Evolutionary conservation across 73 alveolate species (phyloP).

Genomic region (Blepharisma japonicum): DNA sequence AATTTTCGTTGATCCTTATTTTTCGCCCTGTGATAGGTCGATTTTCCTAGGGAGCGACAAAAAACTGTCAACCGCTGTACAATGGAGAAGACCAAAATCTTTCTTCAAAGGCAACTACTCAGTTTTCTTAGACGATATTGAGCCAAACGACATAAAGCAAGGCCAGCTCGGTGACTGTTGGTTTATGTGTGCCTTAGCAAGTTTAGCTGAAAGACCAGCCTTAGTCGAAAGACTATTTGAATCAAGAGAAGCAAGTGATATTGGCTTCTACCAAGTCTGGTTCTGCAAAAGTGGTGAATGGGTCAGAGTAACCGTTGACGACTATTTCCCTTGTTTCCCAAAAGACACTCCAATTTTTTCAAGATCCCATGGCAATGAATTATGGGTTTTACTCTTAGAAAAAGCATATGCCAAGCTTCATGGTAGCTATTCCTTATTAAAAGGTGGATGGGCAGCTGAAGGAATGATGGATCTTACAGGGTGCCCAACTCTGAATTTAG

Average conservation of each 20-base stretch:
- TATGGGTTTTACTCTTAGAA: conserved; percentile 93
- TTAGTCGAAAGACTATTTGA: conserved; percentile 81
- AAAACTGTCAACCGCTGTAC: conserved; percentile 32
- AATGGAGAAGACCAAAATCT: conserved; percentile 63
- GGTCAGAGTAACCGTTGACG: conserved; percentile 95
- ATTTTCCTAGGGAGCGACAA: neutral
- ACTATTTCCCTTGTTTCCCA: conserved; percentile 97
- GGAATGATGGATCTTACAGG: conserved; percentile 94
- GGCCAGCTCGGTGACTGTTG: conserved; percentile 82
- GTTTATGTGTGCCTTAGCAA: conserved; percentile 79
- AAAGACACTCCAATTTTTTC: conserved; percentile 91
- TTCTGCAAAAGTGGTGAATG: conserved; percentile 98
- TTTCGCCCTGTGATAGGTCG: conserved; percentile 1
- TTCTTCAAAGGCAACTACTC: conserved; percentile 37
- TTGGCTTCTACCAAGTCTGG: conserved; percentile 91
- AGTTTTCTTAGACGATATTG: conserved; percentile 71
- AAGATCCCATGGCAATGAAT: conserved; percentile 78
- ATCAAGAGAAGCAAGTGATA: conserved; percentile 71
- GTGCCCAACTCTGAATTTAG: conserved; percentile 81
- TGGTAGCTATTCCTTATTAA: conserved; percentile 78
- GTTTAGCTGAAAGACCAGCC: conserved; percentile 86
- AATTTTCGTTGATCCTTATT: conserved; percentile 16
- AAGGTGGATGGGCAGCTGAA: conserved; percentile 88
- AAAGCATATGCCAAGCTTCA: conserved; percentile 98
- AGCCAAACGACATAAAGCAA: conserved; percentile 77